These are phyloP conservation scores for Acanthamoeba rhysodes DNA, from an alignment of 208 protist species.

Conservation along the genomic window DNA sequence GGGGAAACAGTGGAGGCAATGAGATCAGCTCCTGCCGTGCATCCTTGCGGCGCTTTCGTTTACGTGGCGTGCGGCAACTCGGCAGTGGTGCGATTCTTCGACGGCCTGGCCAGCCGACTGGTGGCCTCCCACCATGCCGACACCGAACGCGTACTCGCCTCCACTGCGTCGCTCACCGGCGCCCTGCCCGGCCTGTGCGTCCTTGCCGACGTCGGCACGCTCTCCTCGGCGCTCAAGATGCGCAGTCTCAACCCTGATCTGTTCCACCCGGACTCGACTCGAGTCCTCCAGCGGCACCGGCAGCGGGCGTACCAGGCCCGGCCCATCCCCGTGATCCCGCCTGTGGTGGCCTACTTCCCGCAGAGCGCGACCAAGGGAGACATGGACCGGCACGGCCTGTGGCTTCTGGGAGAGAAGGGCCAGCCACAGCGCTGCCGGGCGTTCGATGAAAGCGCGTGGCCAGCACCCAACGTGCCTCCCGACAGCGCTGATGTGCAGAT, in stretches of 20 bases:
- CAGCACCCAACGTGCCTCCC: background rate
- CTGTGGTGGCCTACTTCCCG: slow-evolving; percentile 27
- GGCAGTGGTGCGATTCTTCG: background rate
- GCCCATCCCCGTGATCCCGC: background rate
- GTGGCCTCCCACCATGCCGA: background rate
- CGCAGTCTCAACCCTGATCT: slow-evolving; percentile 38
- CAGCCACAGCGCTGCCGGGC: background rate
- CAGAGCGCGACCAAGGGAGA: background rate
- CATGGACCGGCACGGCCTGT: background rate
- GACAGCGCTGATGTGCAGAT: background rate
- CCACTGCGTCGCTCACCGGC: background rate
- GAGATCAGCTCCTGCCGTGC: background rate
- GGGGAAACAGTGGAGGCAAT: too few relatives aligned
- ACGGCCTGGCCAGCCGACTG: background rate
- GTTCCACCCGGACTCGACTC: background rate
- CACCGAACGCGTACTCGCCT: background rate
- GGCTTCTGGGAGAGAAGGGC: background rate
- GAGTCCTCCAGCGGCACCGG: background rate
- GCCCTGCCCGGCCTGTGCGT: background rate
- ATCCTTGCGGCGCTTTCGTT: background rate
- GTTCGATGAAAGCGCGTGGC: background rate
- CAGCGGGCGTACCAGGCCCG: background rate
- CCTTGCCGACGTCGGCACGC: background rate
- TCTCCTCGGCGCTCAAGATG: background rate
- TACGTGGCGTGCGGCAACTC: background rate